Evolutionary conservation across 768 basidiomycete species (phyloP), one percentile per base, ranked within the genome.

Genomic region (Leccinum subgranulosum): DNA sequence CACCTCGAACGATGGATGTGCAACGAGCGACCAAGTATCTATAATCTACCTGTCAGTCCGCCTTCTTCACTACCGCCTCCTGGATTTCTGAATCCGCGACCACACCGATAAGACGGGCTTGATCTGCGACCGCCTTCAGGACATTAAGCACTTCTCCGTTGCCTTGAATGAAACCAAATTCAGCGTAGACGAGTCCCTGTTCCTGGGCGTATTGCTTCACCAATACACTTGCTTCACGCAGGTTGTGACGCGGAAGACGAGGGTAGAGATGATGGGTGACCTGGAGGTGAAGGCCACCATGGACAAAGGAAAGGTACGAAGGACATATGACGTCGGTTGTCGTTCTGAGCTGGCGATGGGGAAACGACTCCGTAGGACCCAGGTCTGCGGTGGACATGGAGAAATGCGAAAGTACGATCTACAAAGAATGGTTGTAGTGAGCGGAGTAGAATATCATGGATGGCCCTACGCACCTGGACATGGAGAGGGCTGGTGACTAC

Each of bases 211-310:
- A 98, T 65, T 88, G 81, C 70, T 94, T 96, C 53, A 97, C 94
- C 21, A 95, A 77, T 29, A 80, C 57, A 61, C 90, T 92, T 3
- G 96, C 96, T 54, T 84, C 78, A 34, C 84, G 83, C 53, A 99
- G 81, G 69, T 97, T 94, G 78, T 98, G 96, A 39, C 97, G 81
- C 3, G 97, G 97, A 1, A 98, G 79, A 11, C 97, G 87, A 19
- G 97, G 97, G 77, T 98, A 98, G 57, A 98, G 81, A 72, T 98
- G 95, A 65, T 99, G 97, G 2, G 96, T 94, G 45, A 98, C 92
- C 73, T 99, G 97, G 12, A 98, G 84, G 65, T 99, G 93, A 19
- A 99, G 83, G n/a, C 97, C 97, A 11, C 97, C 97, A 67, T 99
- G 97, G 33, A 99, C 74, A 68, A 94, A 98, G 52, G 82, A 90